Percentiles rank a stretch among this genome's conserved stretches.
These are phyloP conservation scores for Plasmodium berghei DNA, from an alignment of 169 alveolate species.

Conservation along the genomic window DNA sequence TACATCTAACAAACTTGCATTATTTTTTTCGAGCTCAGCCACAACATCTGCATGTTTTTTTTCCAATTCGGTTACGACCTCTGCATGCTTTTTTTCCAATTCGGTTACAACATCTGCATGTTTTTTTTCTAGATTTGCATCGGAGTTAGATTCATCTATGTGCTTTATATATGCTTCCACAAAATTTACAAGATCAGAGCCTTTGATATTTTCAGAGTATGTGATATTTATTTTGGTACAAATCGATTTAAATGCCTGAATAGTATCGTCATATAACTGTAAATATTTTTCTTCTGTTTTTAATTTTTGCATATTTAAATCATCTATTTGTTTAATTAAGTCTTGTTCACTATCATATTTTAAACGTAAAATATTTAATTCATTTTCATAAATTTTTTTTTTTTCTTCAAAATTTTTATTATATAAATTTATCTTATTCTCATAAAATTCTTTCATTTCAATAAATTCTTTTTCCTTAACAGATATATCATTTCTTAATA, in stretches of 20 bases:
- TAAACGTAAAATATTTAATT: constrained; percentile 17
- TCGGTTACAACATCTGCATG: not conserved
- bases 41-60: not conserved
- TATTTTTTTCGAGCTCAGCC: not conserved
- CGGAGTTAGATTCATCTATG: not conserved
- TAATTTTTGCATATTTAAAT: constrained; percentile 15
- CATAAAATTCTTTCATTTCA: constrained; percentile 26
- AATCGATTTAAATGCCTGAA: constrained; percentile 14
- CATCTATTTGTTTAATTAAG: constrained; percentile 20
- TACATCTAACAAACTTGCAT: not conserved
- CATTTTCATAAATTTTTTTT: constrained; percentile 23
- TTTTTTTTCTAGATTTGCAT: not conserved
- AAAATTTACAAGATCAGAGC: constrained; percentile 12
- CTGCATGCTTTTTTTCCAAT: not conserved
- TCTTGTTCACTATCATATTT: constrained; percentile 35
- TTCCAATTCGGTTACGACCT: too few species aligned
- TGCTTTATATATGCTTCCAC: constrained; percentile 17
- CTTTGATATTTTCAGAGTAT: constrained; percentile 17
- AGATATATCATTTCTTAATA: constrained; percentile 1
- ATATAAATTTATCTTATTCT: constrained; percentile 8
- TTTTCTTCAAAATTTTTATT: constrained; percentile 14
- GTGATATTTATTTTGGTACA: constrained; percentile 14
- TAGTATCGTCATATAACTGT: constrained; percentile 17
- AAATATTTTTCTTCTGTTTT: constrained; percentile 41
- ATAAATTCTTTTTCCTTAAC: constrained; percentile 16